These are phyloP conservation scores for Meyerozyma carpophila DNA, from an alignment of 1,139 yeast genomes.

Conservation along the genomic window DNA sequence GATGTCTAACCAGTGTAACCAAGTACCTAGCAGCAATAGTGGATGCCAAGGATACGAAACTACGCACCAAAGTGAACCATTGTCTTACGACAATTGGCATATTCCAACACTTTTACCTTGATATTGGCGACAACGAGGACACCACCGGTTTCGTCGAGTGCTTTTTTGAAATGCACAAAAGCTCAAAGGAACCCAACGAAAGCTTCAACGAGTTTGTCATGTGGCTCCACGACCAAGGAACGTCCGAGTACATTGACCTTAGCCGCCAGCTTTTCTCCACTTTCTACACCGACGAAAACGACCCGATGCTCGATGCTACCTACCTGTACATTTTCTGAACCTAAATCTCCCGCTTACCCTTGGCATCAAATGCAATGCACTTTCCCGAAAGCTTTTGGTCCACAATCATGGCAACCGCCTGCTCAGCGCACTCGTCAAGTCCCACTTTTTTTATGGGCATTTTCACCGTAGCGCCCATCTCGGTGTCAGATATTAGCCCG, in stretches of 20 bases:
- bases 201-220: slow-evolving; percentile 15
- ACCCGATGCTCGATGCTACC: background rate
- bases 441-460: slow-evolving; percentile 14
- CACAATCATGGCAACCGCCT: slow-evolving; percentile 23
- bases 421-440: slow-evolving; percentile 22
- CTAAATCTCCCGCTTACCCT: background rate
- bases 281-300: background rate
- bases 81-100: slow-evolving; percentile 1
- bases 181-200: background rate
- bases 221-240: slow-evolving; percentile 15
- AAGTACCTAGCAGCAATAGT: slow-evolving; percentile 7
- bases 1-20: slow-evolving; percentile 14
- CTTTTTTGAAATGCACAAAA: background rate
- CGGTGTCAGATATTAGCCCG: slow-evolving; percentile 68
- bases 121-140: background rate
- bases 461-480: slow-evolving; percentile 49
- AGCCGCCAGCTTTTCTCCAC: slow-evolving; percentile 5
- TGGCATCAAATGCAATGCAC: slow-evolving; percentile 22
- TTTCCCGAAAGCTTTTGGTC: slow-evolving; percentile 37
- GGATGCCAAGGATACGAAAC: slow-evolving; percentile 1
- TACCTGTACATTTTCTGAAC: background rate
- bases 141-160: background rate
- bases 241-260: slow-evolving; percentile 3
- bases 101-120: slow-evolving; percentile 6
- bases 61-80: slow-evolving; percentile 3